Evolutionary conservation across 2,329 filamentous ascomycete genomes (phyloP), one percentile per base, ranked within the genome.

Genomic region (Sporothrix curviconia): DNA sequence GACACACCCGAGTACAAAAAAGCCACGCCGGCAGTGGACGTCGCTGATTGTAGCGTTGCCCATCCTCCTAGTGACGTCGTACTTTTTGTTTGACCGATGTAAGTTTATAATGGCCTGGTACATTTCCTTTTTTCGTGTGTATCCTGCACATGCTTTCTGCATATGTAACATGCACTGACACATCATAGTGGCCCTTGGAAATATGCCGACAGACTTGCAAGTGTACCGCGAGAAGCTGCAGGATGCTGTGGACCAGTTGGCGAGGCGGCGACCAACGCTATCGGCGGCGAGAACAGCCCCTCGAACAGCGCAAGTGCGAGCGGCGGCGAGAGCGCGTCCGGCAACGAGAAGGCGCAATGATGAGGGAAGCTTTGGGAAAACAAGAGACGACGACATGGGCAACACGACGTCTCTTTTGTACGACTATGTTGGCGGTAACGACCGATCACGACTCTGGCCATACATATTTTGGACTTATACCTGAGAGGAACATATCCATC

Each of bases 21-120:
- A 37, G 73, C 75, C 30, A 71, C 74, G 56, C 66, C n/a, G 76
- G 58, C 76, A 72, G 63, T 81, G 77, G 71, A 68, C 72, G 3
- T 68, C 70, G 22, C 60, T 73, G 7, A 77, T 83, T 62, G 73
- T 82, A 56, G 78, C 77, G 24, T 63, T 81, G 67, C 80, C 80
- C 2, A 75, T 83, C 32, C 63, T 82, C 4, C 60, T 82, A 14
- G 79, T 83, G 51, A 79, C 78, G 25, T 81, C 79, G 22, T 83
- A 79, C 60, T 75, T 74, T 53, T 65, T 83, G 3, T 82, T 78
- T 66, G 74, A 81, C 46, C 69, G 76, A 67, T 64, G 77, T 78
- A 58, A 70, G 76, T n/a, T n/a, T n/a, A n/a, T n/a, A n/a, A n/a
- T n/a, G n/a, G n/a, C n/a, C n/a, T n/a, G n/a, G n/a, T n/a, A n/a